A percentile compares a stretch with the other conserved stretches of the same genome.
phyloP scores from a whole-genome alignment of 345 rosid genomes.

The Camelina laxa region DNA sequence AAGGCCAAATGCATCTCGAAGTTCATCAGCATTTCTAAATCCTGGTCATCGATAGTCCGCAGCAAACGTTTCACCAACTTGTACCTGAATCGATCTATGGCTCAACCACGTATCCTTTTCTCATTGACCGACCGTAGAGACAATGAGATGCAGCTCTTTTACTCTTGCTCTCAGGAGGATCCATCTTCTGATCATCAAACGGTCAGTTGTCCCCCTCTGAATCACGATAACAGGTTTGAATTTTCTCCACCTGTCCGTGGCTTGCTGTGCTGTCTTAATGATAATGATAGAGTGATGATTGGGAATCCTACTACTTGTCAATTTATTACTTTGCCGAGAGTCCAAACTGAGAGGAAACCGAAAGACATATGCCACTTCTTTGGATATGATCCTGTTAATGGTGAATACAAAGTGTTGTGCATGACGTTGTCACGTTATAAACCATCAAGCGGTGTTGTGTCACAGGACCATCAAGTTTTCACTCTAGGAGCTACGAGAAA shows the following conservation, averaged over 20 bases:
- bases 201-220: background rate
- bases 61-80: background rate
- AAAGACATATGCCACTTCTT: background rate
- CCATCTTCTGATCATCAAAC: background rate
- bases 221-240: too few relatives aligned
- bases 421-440: background rate
- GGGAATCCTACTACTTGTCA: constrained; percentile 18
- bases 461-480: background rate
- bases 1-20: background rate
- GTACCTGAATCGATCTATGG: background rate
- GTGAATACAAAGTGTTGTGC: constrained; percentile 12
- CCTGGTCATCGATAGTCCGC: background rate
- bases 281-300: background rate
- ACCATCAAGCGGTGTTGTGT: too few relatives aligned
- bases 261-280: background rate
- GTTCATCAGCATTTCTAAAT: background rate
- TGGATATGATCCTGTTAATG: constrained; percentile 7
- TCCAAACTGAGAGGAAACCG: background rate
- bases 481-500: background rate
- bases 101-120: background rate
- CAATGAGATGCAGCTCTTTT: background rate
- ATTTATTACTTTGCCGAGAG: background rate
- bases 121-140: background rate
- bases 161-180: background rate
- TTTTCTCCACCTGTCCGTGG: background rate